These are phyloP conservation scores for Candida sp. DNA, from an alignment of 1,139 yeast genomes.

Conservation along the genomic window DNA sequence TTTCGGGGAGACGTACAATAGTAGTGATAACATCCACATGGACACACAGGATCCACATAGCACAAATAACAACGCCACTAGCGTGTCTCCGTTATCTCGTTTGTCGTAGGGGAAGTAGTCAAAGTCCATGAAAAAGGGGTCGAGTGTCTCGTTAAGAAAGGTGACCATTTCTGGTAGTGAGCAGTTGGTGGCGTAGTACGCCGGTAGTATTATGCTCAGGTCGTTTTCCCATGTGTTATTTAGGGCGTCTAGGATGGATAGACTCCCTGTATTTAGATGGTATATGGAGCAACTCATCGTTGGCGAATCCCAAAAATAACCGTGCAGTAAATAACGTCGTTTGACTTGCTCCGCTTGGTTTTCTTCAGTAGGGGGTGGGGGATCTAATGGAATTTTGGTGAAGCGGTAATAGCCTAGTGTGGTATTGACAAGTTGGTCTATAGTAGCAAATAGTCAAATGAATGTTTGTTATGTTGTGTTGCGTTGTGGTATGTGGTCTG, in stretches of 20 bases:
- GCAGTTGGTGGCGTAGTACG: slow-evolving; percentile 49
- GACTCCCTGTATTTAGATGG: slow-evolving; percentile 35
- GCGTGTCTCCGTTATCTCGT: slow-evolving; percentile 45
- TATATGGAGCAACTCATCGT: slow-evolving; percentile 43
- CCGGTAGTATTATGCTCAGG: slow-evolving; percentile 30
- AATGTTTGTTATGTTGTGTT: too few species aligned
- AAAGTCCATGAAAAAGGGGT: not conserved
- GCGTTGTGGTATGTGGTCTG: too few species aligned
- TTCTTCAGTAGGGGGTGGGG: too few species aligned
- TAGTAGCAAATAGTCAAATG: too few species aligned
- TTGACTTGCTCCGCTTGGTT: too few species aligned
- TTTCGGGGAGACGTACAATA: slow-evolving; percentile 48
- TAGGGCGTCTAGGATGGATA: slow-evolving; percentile 21
- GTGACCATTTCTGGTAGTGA: slow-evolving; percentile 17
- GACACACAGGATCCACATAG: slow-evolving; percentile 48
- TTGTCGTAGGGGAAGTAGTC: slow-evolving; percentile 24
- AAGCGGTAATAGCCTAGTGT: too few species aligned
- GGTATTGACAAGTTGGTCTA: too few species aligned
- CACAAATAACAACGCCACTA: slow-evolving; percentile 46
- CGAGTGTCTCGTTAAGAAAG: not conserved
- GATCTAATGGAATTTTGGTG: too few species aligned
- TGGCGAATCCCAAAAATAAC: not conserved
- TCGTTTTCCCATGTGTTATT: slow-evolving; percentile 20
- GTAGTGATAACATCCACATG: slow-evolving; percentile 57
- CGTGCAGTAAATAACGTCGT: too few species aligned